These are phyloP conservation scores for Scedosporium boydii DNA, from an alignment of 2,329 filamentous ascomycete genomes.

Conservation along the genomic window DNA sequence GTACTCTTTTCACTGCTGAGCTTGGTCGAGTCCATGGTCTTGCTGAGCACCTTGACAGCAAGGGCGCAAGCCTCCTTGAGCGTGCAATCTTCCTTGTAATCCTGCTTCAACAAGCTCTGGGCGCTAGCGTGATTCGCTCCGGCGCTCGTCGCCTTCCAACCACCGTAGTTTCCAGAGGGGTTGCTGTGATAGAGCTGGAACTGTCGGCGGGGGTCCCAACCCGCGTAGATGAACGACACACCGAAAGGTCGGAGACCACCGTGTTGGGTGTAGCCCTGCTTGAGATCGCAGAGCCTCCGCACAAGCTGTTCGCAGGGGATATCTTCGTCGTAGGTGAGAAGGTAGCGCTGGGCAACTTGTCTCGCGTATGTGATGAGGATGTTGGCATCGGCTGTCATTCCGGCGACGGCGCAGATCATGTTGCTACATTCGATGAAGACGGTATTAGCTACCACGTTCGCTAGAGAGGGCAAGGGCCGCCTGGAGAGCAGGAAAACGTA, in stretches of 20 bases:
- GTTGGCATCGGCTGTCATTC: conserved; percentile 99
- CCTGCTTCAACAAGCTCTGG: conserved; percentile 94
- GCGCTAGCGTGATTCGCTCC: conserved; percentile 98
- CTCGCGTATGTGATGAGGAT: conserved; percentile 99
- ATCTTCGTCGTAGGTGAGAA: conserved; percentile 98
- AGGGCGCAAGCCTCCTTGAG: conserved; percentile 93
- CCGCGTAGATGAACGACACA: conserved; percentile 98
- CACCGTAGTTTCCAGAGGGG: conserved; percentile 95
- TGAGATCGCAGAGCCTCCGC: conserved; percentile 89
- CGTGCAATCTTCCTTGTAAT: conserved; percentile 98
- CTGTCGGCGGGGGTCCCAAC: conserved; percentile 89
- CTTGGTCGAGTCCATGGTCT: conserved; percentile 99
- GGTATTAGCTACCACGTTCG: neutral
- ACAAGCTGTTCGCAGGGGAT: conserved; percentile 99
- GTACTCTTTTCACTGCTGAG: conserved; percentile 97
- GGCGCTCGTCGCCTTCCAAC: conserved; percentile 97
- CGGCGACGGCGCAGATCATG: conserved; percentile 99
- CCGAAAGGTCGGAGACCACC: conserved; percentile 96
- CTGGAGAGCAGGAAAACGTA: conserved; percentile 32
- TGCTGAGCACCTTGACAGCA: conserved; percentile 97
- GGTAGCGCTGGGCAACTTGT: conserved; percentile 92
- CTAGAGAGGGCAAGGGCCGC: neutral
- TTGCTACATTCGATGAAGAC: conserved; percentile 50
- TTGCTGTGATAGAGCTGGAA: conserved; percentile 99
- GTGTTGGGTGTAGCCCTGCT: conserved; percentile 98